Conservation (phyloP, 225 moss, liverwort and hornwort species). For the Thuidium tamariscinum region DNA sequence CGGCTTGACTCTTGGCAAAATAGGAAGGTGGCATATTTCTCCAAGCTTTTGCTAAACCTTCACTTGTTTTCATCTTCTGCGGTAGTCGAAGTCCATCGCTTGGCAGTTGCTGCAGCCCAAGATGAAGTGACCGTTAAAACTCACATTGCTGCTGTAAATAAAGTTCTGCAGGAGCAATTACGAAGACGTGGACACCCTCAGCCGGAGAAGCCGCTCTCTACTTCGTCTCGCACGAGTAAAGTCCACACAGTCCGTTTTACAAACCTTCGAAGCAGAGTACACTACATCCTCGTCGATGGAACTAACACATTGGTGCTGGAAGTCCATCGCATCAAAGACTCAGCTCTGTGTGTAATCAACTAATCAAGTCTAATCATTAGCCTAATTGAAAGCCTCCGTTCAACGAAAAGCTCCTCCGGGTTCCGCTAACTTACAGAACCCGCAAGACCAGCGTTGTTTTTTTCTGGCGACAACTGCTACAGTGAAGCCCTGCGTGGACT, state of each 20-base stretch:
- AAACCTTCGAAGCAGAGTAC: background rate
- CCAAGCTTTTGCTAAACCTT: background rate
- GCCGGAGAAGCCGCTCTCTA: background rate
- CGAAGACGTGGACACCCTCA: background rate
- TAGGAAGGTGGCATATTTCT: background rate
- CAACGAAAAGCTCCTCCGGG: background rate
- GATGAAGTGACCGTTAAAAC: background rate
- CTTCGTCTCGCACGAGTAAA: background rate
- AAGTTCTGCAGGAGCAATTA: background rate
- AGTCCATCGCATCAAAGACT: background rate
- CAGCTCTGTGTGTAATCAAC: background rate
- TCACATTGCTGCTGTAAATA: background rate
- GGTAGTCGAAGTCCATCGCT: background rate
- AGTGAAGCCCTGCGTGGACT: too few species aligned
- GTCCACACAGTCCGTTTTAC: background rate
- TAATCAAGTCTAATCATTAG: background rate
- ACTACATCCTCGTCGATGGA: background rate
- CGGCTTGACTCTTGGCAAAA: background rate
- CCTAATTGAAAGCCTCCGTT: background rate
- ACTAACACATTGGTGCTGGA: background rate
- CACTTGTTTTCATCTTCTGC: background rate
- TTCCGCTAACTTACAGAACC: background rate
- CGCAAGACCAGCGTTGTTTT: background rate
- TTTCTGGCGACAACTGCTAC: too few species aligned
- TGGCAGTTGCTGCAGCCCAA: background rate